A percentile compares a stretch with the other conserved stretches of the same genome.
Conservation (phyloP, 2,329 filamentous ascomycete genomes). For the Myriosclerotinia curreyana region DNA sequence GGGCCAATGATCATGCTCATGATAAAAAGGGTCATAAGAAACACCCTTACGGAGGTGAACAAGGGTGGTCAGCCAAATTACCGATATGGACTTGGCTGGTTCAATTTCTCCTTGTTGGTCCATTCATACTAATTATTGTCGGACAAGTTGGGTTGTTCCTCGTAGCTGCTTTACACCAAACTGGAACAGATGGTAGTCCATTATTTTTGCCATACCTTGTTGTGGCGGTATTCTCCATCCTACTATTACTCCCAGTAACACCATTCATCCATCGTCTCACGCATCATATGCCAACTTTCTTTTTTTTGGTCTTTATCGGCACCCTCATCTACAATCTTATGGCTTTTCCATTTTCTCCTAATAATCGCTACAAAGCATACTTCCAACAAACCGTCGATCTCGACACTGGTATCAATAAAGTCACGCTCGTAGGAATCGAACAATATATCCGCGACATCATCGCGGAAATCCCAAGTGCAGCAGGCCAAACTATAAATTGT, state of each 20-base stretch:
- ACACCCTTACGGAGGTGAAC: conserved; percentile 65
- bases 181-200: conserved; percentile 76
- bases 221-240: conserved; percentile 63
- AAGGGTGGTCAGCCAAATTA: conserved; percentile 77
- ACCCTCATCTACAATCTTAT: conserved; percentile 82
- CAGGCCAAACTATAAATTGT: conserved; percentile 59
- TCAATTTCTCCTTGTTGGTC: conserved; percentile 77
- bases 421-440: conserved; percentile 66
- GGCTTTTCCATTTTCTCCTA: conserved; percentile 82
- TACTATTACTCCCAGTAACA: conserved; percentile 71
- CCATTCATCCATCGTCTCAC: conserved; percentile 87
- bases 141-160: conserved; percentile 73
- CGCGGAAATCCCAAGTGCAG: conserved; percentile 65
- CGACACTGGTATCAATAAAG: conserved; percentile 65
- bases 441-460: conserved; percentile 67
- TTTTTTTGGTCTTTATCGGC: conserved; percentile 68
- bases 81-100: conserved; percentile 84
- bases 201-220: conserved; percentile 69
- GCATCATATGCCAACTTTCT: conserved; percentile 74
- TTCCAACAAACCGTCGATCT: conserved; percentile 82
- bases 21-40: conserved; percentile 40
- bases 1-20: conserved; percentile 23
- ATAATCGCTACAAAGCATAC: conserved; percentile 79
- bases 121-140: conserved; percentile 72
- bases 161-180: conserved; percentile 72